Conservation (phyloP, 2,329 filamentous ascomycete species). For the Coccinonectria pachysandricola region DNA sequence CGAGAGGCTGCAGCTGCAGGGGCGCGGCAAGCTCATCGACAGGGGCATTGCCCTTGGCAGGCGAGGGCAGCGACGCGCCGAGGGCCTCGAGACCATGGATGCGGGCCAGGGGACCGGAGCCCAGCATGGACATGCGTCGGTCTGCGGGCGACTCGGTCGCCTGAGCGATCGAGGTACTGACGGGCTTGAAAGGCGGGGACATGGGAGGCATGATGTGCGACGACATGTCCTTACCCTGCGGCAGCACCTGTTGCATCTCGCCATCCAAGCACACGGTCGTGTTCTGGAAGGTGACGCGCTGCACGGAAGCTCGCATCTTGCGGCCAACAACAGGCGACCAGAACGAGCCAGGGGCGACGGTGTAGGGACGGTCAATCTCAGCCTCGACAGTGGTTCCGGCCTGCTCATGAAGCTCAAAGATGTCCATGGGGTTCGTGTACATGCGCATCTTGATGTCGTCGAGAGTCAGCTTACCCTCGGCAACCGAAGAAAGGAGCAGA, state of each 20-base stretch:
- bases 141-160: constrained; percentile 26
- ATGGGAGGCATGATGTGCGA: constrained; percentile 46
- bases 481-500: constrained; percentile 64
- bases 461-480: constrained; percentile 61
- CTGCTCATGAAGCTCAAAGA: constrained; percentile 76
- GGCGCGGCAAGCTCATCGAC: constrained; percentile 37
- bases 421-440: constrained; percentile 69
- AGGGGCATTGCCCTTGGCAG: constrained; percentile 15
- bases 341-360: constrained; percentile 32
- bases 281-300: constrained; percentile 65
- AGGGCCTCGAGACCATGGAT: constrained; percentile 20
- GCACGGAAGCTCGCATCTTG: constrained; percentile 57
- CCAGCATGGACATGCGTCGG: constrained; percentile 22
- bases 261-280: constrained; percentile 69
- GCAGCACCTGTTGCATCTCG: constrained; percentile 40
- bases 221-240: constrained; percentile 66
- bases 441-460: constrained; percentile 63
- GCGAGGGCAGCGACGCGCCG: constrained; percentile 10
- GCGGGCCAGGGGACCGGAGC: constrained; percentile 20
- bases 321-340: constrained; percentile 69
- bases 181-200: constrained; percentile 50
- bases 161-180: constrained; percentile 27
- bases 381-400: constrained; percentile 62
- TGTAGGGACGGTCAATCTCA: constrained; percentile 63
- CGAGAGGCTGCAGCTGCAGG: constrained; percentile 37